Base-by-base conservation (phyloP, 768 basidiomycete species). In the Suillus decipiens region DNA sequence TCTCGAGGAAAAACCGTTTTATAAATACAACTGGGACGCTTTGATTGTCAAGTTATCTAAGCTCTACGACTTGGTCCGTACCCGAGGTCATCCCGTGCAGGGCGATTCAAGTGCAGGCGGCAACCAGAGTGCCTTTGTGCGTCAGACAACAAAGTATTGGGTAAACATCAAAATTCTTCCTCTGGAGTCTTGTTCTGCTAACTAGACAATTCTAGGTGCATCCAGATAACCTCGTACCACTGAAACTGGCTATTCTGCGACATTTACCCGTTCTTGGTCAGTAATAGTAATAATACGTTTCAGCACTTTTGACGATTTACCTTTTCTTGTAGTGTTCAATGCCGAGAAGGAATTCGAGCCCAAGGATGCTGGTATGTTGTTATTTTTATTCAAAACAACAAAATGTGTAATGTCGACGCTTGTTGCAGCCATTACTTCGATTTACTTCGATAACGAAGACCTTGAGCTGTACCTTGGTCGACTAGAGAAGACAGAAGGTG, bases 91-190 rank as follows among this genome's bases (percentile, higher is more conserved):
- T 71, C 97, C 97, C 11, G 89, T 94, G 2, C 86, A 90, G 62
- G 97, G 97, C 28, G 97, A 99, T 72, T 86, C 95, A 1, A 89
- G 89, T 68, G 97, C 97, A 1, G 97, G 97, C 34, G 96, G 96
- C 1, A 91, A 78, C 67, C 97, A 99, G 79, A 97, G 92, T 68
- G 97, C 96, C 2, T 99, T 99, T 71, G 93, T 98, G n/a, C 79
- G 97, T 45, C 95, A 97, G 76, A 99, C 97, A 39, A 99, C 97
- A 12, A 99, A 99, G 74, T 99, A 99, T 71, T 99, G 97, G 97
- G 96, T 93, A 72, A 59, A 75, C 69, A 19, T n/a, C n/a, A 39
- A 12, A 22, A 36, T 2, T 41, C 37, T 41, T 7, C 48, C 31
- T 14, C 95, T 54, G 22, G 7, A 2, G n/a, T 61, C 31, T 31